Evolutionary conservation across 192 early-diverging fungal species (phyloP).

Genomic region (Entomortierella lignicola): DNA sequence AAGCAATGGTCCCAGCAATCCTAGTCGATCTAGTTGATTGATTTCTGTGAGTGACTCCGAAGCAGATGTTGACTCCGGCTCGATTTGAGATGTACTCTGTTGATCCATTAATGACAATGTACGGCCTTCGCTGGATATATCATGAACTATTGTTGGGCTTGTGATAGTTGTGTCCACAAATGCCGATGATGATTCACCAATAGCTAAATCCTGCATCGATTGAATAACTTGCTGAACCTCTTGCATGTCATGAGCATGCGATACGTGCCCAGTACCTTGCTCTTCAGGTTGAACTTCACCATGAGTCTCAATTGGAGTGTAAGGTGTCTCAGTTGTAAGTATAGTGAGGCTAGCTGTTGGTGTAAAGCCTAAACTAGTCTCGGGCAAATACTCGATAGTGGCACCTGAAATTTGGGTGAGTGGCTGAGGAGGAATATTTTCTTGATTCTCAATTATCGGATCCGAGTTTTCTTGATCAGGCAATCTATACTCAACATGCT

Average conservation of each 20-base stretch:
- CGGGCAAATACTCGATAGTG: background rate
- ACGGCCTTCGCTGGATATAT: background rate
- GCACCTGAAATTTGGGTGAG: background rate
- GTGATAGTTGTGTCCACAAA: background rate
- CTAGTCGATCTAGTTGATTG: conserved; percentile 17
- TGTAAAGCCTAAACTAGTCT: background rate
- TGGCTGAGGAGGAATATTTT: background rate
- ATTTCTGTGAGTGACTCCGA: background rate
- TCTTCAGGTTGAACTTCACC: background rate
- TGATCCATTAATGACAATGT: background rate
- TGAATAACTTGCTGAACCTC: background rate
- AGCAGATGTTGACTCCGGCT: background rate
- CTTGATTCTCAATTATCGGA: background rate
- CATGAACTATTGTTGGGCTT: background rate
- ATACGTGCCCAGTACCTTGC: background rate
- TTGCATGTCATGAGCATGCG: background rate
- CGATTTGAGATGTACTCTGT: background rate
- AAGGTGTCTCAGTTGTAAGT: background rate
- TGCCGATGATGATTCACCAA: background rate
- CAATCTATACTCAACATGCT: background rate
- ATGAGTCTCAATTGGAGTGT: background rate
- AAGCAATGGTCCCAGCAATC: conserved; percentile 34
- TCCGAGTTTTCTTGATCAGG: background rate
- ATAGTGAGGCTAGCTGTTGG: background rate
- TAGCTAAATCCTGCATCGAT: background rate